Conservation (phyloP, 2,329 filamentous ascomycete species). For the Phyllosticta capitalensis region DNA sequence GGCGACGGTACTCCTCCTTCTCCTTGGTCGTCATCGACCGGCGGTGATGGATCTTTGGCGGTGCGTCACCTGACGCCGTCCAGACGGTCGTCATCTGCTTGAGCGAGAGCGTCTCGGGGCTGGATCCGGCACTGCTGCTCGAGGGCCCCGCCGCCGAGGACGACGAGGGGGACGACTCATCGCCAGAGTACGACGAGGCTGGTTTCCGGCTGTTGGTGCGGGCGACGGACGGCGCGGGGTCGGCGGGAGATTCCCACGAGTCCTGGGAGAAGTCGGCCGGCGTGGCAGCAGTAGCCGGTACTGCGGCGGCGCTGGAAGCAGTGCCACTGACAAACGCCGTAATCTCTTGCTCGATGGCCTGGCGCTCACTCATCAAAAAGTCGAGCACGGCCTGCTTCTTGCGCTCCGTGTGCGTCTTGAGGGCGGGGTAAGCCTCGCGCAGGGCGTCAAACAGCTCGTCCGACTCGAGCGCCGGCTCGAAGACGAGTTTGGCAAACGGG, state of each 20-base stretch:
- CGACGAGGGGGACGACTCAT: not conserved
- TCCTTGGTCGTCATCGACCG: slow-evolving; percentile 12
- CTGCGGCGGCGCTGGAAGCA: too few relatives aligned
- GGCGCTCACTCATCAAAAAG: slow-evolving; percentile 11
- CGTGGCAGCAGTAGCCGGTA: not conserved
- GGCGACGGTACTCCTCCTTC: slow-evolving; percentile 11
- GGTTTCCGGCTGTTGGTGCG: slow-evolving; percentile 1
- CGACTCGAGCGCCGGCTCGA: slow-evolving; percentile 11
- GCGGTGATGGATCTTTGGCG: slow-evolving; percentile 11
- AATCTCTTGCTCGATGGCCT: slow-evolving; percentile 10
- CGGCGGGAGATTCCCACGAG: not conserved
- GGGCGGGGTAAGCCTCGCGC: slow-evolving; percentile 2
- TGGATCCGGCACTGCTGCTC: slow-evolving; percentile 1
- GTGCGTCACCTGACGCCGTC: not conserved
- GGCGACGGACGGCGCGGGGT: slow-evolving; percentile 1
- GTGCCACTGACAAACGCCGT: slow-evolving; percentile 7
- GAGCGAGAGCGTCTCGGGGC: slow-evolving; percentile 9
- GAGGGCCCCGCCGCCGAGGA: slow-evolving; percentile 5
- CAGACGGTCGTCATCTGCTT: slow-evolving; percentile 13
- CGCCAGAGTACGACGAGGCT: not conserved
- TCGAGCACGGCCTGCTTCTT: slow-evolving; percentile 12
- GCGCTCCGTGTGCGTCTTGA: slow-evolving; percentile 12
- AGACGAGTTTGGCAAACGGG: slow-evolving; percentile 11
- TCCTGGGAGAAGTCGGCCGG: not conserved
- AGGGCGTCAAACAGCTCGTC: slow-evolving; percentile 12